Evolutionary conservation across 345 rosid species (phyloP), one percentile per base, ranked within the genome.

Genomic region (Populus davidiana): DNA sequence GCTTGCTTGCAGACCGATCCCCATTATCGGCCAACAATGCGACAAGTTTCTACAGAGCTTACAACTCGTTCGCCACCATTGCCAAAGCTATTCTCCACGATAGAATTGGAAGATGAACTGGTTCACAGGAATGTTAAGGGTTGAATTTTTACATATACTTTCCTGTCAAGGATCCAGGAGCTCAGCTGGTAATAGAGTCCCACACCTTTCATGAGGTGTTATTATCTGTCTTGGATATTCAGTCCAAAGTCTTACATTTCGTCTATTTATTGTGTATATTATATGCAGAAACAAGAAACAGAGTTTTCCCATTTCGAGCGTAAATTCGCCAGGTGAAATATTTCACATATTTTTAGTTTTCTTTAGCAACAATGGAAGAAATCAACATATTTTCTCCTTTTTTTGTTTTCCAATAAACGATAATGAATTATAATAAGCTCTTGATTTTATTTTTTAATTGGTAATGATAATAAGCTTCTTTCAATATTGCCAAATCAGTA

Each of bases 1-100:
- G 35, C 75, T 1, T 70, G 80, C 35, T 12, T 77, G 70, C 5
- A 47, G 14, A 6, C n/a, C 14, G 63, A 71, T 62, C 80, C 80
- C 8, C 21, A n/a, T 21, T 25, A 33, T 31, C 27, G 71, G 1
- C 80, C 80, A 11, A 78, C 54, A 10, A 78, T 78, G 76, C 2
- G 0, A 77, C 59, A 52, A 52, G 23, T 52, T 20, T 6, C 23
- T 52, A 17, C 59, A 17, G 1, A 52, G n/a, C 59, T 52, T 20
- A 18, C 8, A 18, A 2, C 20, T 52, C 59, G 3, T 17, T 52
- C 23, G 59, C 59, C 59, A 18, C 59, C 59, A 18, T 52, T 52
- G 23, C 20, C 59, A 52, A 52, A 52, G n/a, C 59, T 20, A 20
- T 18, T 52, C 59, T 38, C 71, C 44, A 67, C 2, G 23, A 67